Evolutionary conservation across 2,329 filamentous ascomycete species (phyloP).

Genomic region (Trichothecium roseum): DNA sequence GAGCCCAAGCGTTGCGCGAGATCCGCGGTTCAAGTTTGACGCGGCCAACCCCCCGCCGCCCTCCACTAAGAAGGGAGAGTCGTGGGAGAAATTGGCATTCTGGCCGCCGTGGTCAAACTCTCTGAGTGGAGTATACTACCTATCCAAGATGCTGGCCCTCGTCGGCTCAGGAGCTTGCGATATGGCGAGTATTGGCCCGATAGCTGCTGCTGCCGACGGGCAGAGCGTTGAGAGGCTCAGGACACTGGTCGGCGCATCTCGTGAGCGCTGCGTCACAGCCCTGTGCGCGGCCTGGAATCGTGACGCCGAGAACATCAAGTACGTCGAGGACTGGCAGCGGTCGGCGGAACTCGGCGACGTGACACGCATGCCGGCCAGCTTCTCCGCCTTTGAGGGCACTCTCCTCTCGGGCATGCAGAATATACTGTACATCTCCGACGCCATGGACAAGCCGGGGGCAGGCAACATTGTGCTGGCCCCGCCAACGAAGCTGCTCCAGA

Average conservation of each 20-base stretch:
- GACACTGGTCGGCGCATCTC: constrained; percentile 61
- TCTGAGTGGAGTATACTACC: constrained; percentile 81
- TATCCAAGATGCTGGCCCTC: constrained; percentile 70
- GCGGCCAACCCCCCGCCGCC: constrained; percentile 64
- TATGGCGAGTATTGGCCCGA: constrained; percentile 64
- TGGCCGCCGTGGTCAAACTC: constrained; percentile 94
- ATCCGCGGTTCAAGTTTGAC: constrained; percentile 73
- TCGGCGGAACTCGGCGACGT: constrained; percentile 73
- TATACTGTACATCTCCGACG: constrained; percentile 86
- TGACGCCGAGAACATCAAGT: constrained; percentile 86
- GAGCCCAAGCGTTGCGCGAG: constrained; percentile 46
- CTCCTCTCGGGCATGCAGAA: constrained; percentile 84
- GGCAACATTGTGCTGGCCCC: constrained; percentile 76
- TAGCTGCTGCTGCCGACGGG: constrained; percentile 40
- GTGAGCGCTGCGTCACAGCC: constrained; percentile 78
- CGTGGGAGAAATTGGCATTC: constrained; percentile 91
- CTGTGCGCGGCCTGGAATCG: constrained; percentile 86
- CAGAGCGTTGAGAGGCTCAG: constrained; percentile 63
- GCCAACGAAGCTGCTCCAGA: constrained; percentile 76
- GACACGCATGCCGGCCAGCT: constrained; percentile 81
- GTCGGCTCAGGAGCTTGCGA: constrained; percentile 83
- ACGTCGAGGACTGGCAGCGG: constrained; percentile 87
- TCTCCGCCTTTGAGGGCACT: constrained; percentile 74
- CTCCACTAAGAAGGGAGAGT: constrained; percentile 68
- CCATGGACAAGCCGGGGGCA: constrained; percentile 61